These are phyloP conservation scores for Leccinum disarticulatum DNA, from an alignment of 768 basidiomycete genomes.

Conservation along the genomic window DNA sequence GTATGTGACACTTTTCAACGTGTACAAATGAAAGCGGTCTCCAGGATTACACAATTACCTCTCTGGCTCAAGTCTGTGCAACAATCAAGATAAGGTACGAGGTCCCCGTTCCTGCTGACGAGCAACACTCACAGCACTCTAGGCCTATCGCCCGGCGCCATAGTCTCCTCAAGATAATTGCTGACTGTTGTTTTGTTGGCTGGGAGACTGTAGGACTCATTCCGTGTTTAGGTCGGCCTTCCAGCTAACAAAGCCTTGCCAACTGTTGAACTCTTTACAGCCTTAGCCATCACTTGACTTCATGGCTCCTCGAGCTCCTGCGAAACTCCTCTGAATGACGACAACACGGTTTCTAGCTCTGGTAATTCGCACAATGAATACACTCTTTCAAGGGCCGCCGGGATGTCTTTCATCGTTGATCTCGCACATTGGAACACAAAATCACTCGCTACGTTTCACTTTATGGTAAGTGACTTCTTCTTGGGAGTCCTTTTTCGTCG, in stretches of 20 bases:
- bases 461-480: background rate
- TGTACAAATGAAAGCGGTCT: background rate
- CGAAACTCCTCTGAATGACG: background rate
- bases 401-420: background rate
- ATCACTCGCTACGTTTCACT: background rate
- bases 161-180: conserved; percentile 1
- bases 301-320: too few relatives aligned
- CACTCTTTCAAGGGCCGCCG: background rate
- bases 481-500: background rate
- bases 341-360: background rate
- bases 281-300: background rate
- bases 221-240: background rate
- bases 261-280: background rate
- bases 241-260: background rate
- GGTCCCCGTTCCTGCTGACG: conserved; percentile 4
- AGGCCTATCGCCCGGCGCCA: background rate
- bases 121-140: background rate
- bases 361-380: background rate
- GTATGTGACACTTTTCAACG: background rate
- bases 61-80: background rate
- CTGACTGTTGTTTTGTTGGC: background rate
- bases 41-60: conserved; percentile 2
- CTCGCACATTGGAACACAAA: background rate
- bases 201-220: background rate
- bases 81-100: conserved; percentile 5